Conservation (phyloP, 2,329 filamentous ascomycete species). For the Xylariales sp. region DNA sequence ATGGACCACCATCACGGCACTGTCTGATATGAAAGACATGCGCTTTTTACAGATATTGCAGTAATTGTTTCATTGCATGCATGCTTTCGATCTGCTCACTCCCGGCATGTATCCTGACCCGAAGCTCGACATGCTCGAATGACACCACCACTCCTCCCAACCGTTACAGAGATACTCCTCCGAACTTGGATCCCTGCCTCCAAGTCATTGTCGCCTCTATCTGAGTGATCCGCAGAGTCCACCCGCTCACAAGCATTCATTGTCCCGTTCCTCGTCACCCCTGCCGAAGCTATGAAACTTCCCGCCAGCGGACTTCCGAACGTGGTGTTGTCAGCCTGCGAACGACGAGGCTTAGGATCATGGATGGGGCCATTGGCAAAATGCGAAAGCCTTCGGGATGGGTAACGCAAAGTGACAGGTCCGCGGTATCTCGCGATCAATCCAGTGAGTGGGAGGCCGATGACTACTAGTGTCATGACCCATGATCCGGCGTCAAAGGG, state of each 20-base stretch:
- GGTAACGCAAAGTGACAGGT: conserved; percentile 11
- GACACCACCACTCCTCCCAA: no score
- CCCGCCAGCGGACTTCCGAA: neutral
- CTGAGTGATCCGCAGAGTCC: no score
- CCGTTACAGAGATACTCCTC: neutral
- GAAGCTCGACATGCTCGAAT: no score
- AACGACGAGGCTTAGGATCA: neutral
- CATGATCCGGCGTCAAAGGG: conserved; percentile 48
- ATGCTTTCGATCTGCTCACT: no score
- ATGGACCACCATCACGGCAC: no score
- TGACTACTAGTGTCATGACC: conserved; percentile 42
- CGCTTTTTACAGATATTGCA: no score
- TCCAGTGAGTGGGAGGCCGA: conserved; percentile 48
- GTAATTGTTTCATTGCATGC: no score
- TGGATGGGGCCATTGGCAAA: conserved; percentile 7
- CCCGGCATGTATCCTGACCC: no score
- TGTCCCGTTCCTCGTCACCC: no score
- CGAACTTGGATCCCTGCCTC: conserved; percentile 4
- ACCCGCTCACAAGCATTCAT: no score
- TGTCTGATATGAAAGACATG: no score
- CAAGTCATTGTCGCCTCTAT: neutral
- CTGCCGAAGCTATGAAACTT: conserved; percentile 4
- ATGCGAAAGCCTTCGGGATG: conserved; percentile 3
- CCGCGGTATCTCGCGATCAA: conserved; percentile 36
- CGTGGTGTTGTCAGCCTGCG: conserved; percentile 1